Evolutionary conservation across 495 filamentous ascomycete genomes (phyloP).

Genomic region (Letharia lupina): DNA sequence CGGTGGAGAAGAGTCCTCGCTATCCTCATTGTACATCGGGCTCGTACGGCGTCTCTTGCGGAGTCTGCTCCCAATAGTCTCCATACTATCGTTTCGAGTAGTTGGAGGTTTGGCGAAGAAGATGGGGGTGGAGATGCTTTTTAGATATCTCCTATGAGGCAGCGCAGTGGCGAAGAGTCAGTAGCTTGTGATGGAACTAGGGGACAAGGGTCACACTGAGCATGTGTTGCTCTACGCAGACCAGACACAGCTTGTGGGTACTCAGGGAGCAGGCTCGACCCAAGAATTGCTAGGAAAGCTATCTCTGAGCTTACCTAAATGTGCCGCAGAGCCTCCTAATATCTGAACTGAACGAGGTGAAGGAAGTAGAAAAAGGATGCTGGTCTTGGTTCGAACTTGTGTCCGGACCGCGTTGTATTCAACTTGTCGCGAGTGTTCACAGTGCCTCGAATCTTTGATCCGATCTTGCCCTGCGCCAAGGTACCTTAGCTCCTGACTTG

Average conservation of each 20-base stretch:
- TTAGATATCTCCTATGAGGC: neutral
- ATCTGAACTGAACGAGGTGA: neutral
- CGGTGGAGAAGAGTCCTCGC: constrained; percentile 2
- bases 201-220: neutral
- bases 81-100: neutral
- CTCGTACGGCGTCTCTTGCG: constrained; percentile 22
- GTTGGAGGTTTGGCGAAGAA: neutral
- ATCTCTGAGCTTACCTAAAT: neutral
- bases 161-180: neutral
- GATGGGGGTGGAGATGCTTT: neutral
- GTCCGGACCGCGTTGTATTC: neutral
- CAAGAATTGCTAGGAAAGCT: neutral
- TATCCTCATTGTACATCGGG: constrained; percentile 8
- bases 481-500: neutral
- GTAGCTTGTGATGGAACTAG: neutral
- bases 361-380: neutral
- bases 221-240: neutral
- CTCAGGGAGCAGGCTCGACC: neutral
- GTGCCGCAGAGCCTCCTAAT: neutral
- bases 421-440: neutral
- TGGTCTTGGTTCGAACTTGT: neutral
- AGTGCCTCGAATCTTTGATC: neutral
- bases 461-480: constrained; percentile 4
- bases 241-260: neutral
- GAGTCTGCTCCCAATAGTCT: constrained; percentile 18